A percentile compares a stretch with the other conserved stretches of the same genome.
phyloP scores from a whole-genome alignment of 78 protist genomes.

The Dictyostelium brefeldianum region DNA sequence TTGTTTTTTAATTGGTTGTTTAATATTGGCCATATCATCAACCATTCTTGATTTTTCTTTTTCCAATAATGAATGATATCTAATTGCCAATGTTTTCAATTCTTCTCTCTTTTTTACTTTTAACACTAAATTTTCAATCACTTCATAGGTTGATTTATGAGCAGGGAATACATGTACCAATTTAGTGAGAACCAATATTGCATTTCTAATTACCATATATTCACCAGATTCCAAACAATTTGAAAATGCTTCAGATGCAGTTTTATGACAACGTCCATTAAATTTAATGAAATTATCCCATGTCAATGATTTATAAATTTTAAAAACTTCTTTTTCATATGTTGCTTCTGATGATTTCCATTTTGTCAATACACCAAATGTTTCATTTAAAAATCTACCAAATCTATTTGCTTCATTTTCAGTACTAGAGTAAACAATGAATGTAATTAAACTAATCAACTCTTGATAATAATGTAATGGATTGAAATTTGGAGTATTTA shows the following conservation, averaged over 20 bases:
- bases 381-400: constrained; percentile 70
- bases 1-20: not conserved
- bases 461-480: constrained; percentile 26
- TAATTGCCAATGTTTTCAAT: constrained; percentile 43
- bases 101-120: constrained; percentile 29
- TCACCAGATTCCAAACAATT: constrained; percentile 34
- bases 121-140: not conserved
- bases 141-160: not conserved
- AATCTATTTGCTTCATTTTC: constrained; percentile 72
- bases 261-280: constrained; percentile 2
- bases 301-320: not conserved
- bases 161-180: constrained; percentile 57
- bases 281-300: not conserved
- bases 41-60: constrained; percentile 42
- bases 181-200: constrained; percentile 58
- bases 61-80: constrained; percentile 58
- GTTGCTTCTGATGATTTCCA: constrained; percentile 38
- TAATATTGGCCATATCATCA: constrained; percentile 4
- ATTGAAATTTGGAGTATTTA: constrained; percentile 41
- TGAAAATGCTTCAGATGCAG: constrained; percentile 14
- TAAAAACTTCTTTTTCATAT: constrained; percentile 40
- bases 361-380: constrained; percentile 3
- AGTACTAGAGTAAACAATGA: constrained; percentile 35
- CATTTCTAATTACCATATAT: constrained; percentile 71
- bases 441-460: not conserved